Base-by-base conservation (phyloP, 495 filamentous ascomycete species). In the Neurospora tetraspora region DNA sequence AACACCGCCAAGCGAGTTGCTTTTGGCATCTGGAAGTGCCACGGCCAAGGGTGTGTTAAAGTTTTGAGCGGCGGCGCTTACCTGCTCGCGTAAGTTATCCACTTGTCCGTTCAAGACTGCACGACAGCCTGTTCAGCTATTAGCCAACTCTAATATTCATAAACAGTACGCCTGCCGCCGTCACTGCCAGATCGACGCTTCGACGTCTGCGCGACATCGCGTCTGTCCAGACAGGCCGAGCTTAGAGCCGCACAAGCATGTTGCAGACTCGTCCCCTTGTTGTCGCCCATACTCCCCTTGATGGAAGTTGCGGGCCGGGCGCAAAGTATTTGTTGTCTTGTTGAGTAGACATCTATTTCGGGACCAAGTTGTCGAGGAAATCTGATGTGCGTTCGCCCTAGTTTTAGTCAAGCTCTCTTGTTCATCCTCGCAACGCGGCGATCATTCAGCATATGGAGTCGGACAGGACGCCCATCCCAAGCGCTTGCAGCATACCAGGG, bases 11-110 rank as follows among this genome's bases (percentile, higher is more conserved):
- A 94, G 90, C 88, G 94, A 75, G 87, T 92, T 78, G 89, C 93
- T 69, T 69, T 92, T 77, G 94, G 94, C 77, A 97, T 97, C 86
- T 97, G 94, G 94, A 86, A 91, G 81, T 97, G 94, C 89, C 90
- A 86, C 82, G 87, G 88, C 40, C 53, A 61, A 34, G 14, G 5
- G 8, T 95, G 92, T 88, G 86, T 90, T 80, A 95, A 94, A 90
- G 91, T 89, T 70, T 89, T 96, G 76, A 92, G 94, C 81, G 94
- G 94, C 78, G 94, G 93, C 79, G 94, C 94, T 73, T 97, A 93
- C 88, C 90, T 90, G 73, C 91, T 97, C 78, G 91, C 94, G 93
- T 96, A 89, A 87, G 93, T 94, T 73, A 45, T 61, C 42, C 70
- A 27, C 68, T 34, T 34, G 31, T 34, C 31, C 31, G 31, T 4